Evolutionary conservation across 106 monocot species (phyloP), one percentile per base, ranked within the genome.

Genomic region (Narthecium ossifragum): DNA sequence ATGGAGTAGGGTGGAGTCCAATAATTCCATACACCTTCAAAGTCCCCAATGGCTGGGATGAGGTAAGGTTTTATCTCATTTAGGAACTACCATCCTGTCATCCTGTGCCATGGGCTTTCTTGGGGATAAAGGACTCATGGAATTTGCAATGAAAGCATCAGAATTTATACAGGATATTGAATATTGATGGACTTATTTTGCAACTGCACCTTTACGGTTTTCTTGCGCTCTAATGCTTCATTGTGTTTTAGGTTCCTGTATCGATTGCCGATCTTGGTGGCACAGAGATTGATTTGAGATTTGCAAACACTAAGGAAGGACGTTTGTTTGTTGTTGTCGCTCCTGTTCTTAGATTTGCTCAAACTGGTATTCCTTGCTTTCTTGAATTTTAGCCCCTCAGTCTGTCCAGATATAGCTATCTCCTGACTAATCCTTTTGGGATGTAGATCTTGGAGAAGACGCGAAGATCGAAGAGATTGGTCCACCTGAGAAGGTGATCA

Each of bases 1-100:
- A 94, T 73, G 93, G 93, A 50, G 93, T 94, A 1, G 93, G 93
- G 1, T 94, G 93, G 93, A 94, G 93, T 59, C 93, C 93, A 18
- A 94, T 94, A 34, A 89, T 89, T 13, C 93, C 93, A 12, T 94
- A 94, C 82, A 60, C 24, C 26, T 94, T 94, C 70, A 69, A 64
- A 61, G 93, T 94, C 58, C 89, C 85, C 5, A 53, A 62, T 0
- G 85, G 79, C 34, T 94, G 93, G 89, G 72, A 85, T 51, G 93
- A 94, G 85, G 93, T 88, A 57, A n/a, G n/a, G n/a, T n/a, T n/a
- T n/a, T n/a, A n/a, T n/a, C n/a, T n/a, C n/a, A n/a, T n/a, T n/a
- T n/a, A n/a, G n/a, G n/a, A n/a, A n/a, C n/a, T n/a, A n/a, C n/a
- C n/a, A n/a, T n/a, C n/a, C n/a, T n/a, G n/a, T n/a, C n/a, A n/a